phyloP scores from a whole-genome alignment of 192 early-diverging fungal genomes.

The Tieghemiomyces parasiticus region DNA sequence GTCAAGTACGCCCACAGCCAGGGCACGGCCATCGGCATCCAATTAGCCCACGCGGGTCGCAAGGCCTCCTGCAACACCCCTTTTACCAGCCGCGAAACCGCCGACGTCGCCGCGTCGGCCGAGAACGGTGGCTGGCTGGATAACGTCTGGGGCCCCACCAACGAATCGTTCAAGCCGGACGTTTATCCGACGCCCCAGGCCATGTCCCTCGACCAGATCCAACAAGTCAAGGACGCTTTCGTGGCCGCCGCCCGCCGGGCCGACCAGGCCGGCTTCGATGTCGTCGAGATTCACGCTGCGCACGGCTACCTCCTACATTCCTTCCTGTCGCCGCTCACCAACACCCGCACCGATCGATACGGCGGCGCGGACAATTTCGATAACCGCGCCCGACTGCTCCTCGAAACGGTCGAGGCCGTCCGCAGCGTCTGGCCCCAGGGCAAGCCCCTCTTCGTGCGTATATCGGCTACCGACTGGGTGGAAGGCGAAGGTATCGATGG shows the following conservation, averaged over 20 bases:
- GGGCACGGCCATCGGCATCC: conserved; percentile 45
- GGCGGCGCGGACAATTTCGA: conserved; percentile 85
- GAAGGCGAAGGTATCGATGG: conserved; percentile 44
- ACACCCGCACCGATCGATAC: conserved; percentile 80
- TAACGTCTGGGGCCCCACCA: conserved; percentile 48
- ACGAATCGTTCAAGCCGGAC: conserved; percentile 26
- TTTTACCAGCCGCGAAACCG: conserved; percentile 8
- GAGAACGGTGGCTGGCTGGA: conserved; percentile 18
- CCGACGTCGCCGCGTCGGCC: conserved; percentile 10
- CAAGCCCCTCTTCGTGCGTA: conserved; percentile 72
- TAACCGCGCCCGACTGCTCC: conserved; percentile 63
- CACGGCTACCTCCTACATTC: conserved; percentile 80
- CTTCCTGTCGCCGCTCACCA: conserved; percentile 68
- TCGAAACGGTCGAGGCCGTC: conserved; percentile 46
- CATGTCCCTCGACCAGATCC: conserved; percentile 52
- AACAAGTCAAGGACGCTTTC: conserved; percentile 41
- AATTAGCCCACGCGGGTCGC: conserved; percentile 73
- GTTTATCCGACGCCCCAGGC: conserved; percentile 32
- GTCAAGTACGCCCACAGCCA: conserved; percentile 45
- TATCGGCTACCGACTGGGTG: conserved; percentile 66
- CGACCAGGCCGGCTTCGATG: conserved; percentile 67
- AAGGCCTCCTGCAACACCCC: conserved; percentile 37
- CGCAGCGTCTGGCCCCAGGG: conserved; percentile 59
- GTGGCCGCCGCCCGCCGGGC: conserved; percentile 51
- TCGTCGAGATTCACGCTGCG: conserved; percentile 80